These are phyloP conservation scores for Ceratobasidium sp. DNA, from an alignment of 1,284 basidiomycete genomes.

Conservation along the genomic window DNA sequence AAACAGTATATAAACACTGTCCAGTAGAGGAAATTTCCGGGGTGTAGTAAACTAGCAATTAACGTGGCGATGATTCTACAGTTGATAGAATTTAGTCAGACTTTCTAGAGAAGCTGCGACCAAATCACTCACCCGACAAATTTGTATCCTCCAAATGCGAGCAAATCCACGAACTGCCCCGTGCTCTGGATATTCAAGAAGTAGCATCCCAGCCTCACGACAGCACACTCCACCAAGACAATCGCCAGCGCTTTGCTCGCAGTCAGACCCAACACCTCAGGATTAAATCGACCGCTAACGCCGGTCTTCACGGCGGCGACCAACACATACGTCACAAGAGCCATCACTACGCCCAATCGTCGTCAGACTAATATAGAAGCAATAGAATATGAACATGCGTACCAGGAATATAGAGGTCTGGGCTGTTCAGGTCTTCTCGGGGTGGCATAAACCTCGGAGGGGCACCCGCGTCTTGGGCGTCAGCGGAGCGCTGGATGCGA, in stretches of 20 bases:
- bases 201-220: constrained; percentile 93
- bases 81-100: constrained; percentile 10
- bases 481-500: constrained; percentile 67
- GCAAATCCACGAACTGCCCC: constrained; percentile 77
- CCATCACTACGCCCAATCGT: constrained; percentile 77
- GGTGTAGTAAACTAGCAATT: constrained; percentile 70
- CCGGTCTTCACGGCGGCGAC: constrained; percentile 89
- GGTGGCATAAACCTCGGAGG: constrained; percentile 77
- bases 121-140: constrained; percentile 83
- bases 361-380: neutral
- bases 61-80: constrained; percentile 79
- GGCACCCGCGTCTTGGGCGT: constrained; percentile 73
- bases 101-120: neutral
- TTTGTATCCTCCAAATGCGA: constrained; percentile 95
- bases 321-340: constrained; percentile 95
- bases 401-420: constrained; percentile 98
- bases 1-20: constrained; percentile 87
- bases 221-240: constrained; percentile 86
- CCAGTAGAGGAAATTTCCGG: constrained; percentile 76
- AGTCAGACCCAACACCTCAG: constrained; percentile 89
- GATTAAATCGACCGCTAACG: constrained; percentile 86
- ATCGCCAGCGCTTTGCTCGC: constrained; percentile 87
- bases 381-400: constrained; percentile 55
- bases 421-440: constrained; percentile 94
- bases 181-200: constrained; percentile 86